Evolutionary conservation across 129 eudicot species (phyloP).

Genomic region (Smallanthus sonchifolius): DNA sequence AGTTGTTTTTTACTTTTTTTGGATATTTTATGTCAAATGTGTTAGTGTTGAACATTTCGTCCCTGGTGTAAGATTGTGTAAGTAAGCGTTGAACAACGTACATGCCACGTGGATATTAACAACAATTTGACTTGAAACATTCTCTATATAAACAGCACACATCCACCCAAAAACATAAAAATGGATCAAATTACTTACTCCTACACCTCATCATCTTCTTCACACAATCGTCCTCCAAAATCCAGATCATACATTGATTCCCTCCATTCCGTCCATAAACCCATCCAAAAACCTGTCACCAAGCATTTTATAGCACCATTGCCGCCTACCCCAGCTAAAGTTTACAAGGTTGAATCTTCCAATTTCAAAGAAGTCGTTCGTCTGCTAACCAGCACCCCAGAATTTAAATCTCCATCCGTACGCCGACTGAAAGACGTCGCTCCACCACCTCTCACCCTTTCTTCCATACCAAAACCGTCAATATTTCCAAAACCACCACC

Average conservation of each 20-base stretch:
- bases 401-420: conserved; percentile 32
- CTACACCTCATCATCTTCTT: conserved; percentile 23
- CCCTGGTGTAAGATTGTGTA: neutral
- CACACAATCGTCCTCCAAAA: conserved; percentile 17
- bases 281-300: conserved; percentile 24
- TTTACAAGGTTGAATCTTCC: conserved; percentile 55
- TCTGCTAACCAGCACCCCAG: conserved; percentile 50
- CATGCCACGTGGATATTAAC: neutral
- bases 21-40: too few relatives aligned
- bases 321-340: conserved; percentile 55
- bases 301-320: conserved; percentile 68
- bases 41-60: too few relatives aligned
- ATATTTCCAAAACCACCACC: conserved; percentile 9
- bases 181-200: conserved; percentile 27
- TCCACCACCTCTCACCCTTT: conserved; percentile 52
- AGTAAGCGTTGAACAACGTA: neutral
- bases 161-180: conserved; percentile 5
- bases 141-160: neutral
- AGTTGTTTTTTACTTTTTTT: too few relatives aligned
- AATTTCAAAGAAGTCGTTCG: conserved; percentile 71
- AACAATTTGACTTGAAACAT: neutral
- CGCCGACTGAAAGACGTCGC: conserved; percentile 42
- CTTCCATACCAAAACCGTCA: conserved; percentile 21
- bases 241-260: conserved; percentile 13
- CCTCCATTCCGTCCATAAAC: conserved; percentile 43